A percentile compares a stretch with the other conserved stretches of the same genome.
Evolutionary conservation across 805 yeast species (phyloP).

Genomic region (Saccharomycopsis guyanensis): DNA sequence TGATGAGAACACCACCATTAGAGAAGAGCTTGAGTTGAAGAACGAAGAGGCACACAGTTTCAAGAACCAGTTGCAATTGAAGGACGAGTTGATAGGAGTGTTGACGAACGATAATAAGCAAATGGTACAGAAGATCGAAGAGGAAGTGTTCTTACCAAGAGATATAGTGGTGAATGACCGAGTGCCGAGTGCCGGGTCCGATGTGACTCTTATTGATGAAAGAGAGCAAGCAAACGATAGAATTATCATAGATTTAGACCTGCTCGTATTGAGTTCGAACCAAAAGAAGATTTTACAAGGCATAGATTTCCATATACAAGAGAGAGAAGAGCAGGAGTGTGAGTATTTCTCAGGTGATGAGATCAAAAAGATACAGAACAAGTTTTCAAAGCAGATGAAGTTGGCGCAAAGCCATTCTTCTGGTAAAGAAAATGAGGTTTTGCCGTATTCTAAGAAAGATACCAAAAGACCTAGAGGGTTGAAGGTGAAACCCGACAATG

Average conservation of each 20-base stretch:
- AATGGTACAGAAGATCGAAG: not conserved
- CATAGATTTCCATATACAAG: not conserved
- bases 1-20: slow-evolving; percentile 12
- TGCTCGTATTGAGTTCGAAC: not conserved
- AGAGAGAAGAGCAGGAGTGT: not conserved
- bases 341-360: not conserved
- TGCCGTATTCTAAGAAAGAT: not conserved
- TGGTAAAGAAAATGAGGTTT: not conserved
- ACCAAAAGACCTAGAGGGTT: not conserved
- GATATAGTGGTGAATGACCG: not conserved
- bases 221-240: not conserved
- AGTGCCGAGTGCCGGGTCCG: slow-evolving; percentile 1
- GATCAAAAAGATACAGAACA: not conserved
- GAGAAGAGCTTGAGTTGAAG: slow-evolving; percentile 9
- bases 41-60: slow-evolving; percentile 6
- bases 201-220: not conserved
- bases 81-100: slow-evolving; percentile 16
- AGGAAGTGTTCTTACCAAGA: not conserved
- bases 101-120: not conserved
- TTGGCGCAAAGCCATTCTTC: not conserved
- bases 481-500: not conserved
- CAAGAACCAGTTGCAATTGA: slow-evolving; percentile 10
- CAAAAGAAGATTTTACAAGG: not conserved
- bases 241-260: not conserved
- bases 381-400: not conserved